Percentiles rank a stretch among this genome's conserved stretches.
Conservation (phyloP, 2,329 filamentous ascomycete species). For the Colletotrichum sp. region DNA sequence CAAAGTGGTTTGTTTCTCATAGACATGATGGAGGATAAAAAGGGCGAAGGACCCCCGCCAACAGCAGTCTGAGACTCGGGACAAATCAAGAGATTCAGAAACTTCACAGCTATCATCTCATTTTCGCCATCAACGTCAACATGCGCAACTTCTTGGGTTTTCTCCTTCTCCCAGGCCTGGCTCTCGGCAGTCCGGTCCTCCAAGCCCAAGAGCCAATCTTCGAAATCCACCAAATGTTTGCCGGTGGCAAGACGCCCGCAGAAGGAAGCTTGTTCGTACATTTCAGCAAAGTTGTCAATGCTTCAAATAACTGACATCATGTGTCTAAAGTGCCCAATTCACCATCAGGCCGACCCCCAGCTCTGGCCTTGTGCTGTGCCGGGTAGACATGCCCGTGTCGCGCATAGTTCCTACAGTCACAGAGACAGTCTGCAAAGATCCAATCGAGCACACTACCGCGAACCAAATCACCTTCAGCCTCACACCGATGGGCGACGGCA, state of each 20-base stretch:
- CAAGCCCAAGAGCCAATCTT: neutral
- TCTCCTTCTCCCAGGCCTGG: neutral
- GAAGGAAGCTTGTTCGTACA: conserved; percentile 3
- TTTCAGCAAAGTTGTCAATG: neutral
- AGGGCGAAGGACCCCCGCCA: neutral
- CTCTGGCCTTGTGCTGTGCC: conserved; percentile 13
- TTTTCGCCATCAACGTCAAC: neutral
- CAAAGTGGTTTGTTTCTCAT: neutral
- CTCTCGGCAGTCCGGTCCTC: neutral
- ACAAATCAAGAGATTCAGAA: neutral
- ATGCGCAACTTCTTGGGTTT: neutral
- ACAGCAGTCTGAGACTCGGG: neutral
- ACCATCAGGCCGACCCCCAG: neutral
- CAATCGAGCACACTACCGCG: neutral
- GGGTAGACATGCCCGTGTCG: neutral
- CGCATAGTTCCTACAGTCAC: conserved; percentile 5
- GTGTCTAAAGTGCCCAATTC: neutral
- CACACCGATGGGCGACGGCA: conserved; percentile 2
- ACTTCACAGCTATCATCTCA: neutral
- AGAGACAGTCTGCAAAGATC: neutral
- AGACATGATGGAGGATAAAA: neutral
- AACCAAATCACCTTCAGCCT: conserved; percentile 13
- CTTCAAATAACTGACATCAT: neutral
- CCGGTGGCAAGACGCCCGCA: neutral
- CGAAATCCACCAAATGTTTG: neutral